Base-by-base conservation (phyloP, 495 filamentous ascomycete genomes). In the Letharia columbiana region DNA sequence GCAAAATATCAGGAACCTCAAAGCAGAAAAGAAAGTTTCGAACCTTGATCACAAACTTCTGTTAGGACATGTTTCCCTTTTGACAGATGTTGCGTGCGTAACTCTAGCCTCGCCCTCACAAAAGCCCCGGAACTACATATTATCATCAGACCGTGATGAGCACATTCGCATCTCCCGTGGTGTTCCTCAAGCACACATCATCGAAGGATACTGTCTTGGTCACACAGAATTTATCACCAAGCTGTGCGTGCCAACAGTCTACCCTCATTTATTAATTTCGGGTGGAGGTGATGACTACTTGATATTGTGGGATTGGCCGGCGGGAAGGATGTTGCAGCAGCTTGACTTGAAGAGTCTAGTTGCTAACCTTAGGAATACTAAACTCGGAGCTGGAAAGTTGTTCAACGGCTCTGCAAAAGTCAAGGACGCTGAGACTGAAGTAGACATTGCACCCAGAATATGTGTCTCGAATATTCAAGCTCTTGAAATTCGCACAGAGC, bases 121-220 rank as follows among this genome's bases (percentile, higher is more conserved):
- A 60, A 28, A 47, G 20, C 73, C 73, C 6, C 77, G 84, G 61
- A 79, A 74, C 52, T 96, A 93, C 73, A 88, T 98, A 67, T 73
- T 98, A 68, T 96, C 92, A 11, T 88, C 87, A 28, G 94, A 98
- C 77, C 86, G 94, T 63, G 94, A 98, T 79, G 94, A 98, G 79
- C 95, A 98, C 73, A 96, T 98, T 71, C 91, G 94, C 62, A 81
- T 98, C 12, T 94, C 93, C 37, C 83, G 94, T 64, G 89, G 87
- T 6, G 78, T 86, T 28, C 91, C 92, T 10, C 91, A 98, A 75
- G 79, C 89, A 5, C 89, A 96, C 72, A 78, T 98, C 66, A 95
- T 96, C 73, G 94, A 98, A 73, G 80, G 80, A 3, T 96, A 87
- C 73, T 96, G 92, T 70, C 79, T 96, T 20, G 93, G 92, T 1